Conservation (phyloP, 768 basidiomycete species). For the Suillus paluster region DNA sequence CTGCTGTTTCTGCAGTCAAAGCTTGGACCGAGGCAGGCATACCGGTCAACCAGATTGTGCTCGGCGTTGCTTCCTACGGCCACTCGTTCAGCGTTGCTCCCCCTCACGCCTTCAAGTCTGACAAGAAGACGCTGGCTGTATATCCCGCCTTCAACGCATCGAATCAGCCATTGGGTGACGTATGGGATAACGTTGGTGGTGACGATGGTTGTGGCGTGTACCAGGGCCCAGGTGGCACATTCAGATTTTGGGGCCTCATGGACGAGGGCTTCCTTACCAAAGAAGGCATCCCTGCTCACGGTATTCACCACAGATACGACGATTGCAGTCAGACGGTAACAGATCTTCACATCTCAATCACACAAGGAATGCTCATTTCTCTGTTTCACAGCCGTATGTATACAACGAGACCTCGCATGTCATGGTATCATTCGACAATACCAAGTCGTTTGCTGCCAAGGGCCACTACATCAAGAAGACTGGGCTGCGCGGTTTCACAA, state of each 20-base stretch:
- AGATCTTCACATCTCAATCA: constrained; percentile 31
- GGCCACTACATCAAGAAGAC: constrained; percentile 55
- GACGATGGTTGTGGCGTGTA: constrained; percentile 58
- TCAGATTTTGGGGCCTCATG: constrained; percentile 63
- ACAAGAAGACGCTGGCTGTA: constrained; percentile 42
- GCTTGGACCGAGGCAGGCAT: constrained; percentile 82
- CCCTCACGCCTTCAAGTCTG: constrained; percentile 39
- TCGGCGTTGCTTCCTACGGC: constrained; percentile 84
- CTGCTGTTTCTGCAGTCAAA: constrained; percentile 71
- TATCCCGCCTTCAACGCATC: constrained; percentile 56
- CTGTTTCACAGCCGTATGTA: constrained; percentile 53
- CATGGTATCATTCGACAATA: constrained; percentile 65
- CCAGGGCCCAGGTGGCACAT: constrained; percentile 54
- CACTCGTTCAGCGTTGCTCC: constrained; percentile 62
- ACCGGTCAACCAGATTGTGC: constrained; percentile 67
- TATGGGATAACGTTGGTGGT: constrained; percentile 54
- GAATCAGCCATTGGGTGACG: constrained; percentile 55
- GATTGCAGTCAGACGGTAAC: constrained; percentile 74
- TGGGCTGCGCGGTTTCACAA: constrained; percentile 61
- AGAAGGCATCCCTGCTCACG: constrained; percentile 34
- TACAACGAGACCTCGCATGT: constrained; percentile 56
- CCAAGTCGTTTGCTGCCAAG: constrained; percentile 50
- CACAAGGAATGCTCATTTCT: constrained; percentile 50
- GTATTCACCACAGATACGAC: constrained; percentile 61
- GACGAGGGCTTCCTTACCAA: constrained; percentile 54